A percentile compares a stretch with the other conserved stretches of the same genome.
phyloP scores from a whole-genome alignment of 805 yeast species.

The Saccharomyces kudriavzevii region DNA sequence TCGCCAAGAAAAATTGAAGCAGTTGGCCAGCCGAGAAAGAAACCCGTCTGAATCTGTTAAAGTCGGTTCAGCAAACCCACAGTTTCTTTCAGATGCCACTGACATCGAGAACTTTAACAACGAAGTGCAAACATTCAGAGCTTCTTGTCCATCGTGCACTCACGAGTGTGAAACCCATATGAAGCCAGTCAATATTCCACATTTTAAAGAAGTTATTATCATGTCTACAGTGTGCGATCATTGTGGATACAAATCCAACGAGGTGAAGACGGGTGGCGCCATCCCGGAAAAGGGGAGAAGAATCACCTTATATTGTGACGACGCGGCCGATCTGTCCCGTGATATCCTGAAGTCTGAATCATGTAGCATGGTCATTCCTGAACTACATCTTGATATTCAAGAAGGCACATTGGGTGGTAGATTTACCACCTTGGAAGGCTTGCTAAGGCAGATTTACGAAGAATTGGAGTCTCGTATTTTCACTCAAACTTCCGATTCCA shows the following conservation, averaged over 20 bases:
- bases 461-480: slow-evolving; percentile 82
- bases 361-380: slow-evolving; percentile 80
- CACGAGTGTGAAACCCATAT: slow-evolving; percentile 82
- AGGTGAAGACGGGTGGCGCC: slow-evolving; percentile 97
- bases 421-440: slow-evolving; percentile 94
- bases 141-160: slow-evolving; percentile 83
- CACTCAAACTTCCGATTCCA: slow-evolving; percentile 80
- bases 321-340: slow-evolving; percentile 79
- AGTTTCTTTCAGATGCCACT: slow-evolving; percentile 60
- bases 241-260: slow-evolving; percentile 95
- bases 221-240: slow-evolving; percentile 90
- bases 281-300: slow-evolving; percentile 79
- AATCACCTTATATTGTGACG: slow-evolving; percentile 67
- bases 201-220: slow-evolving; percentile 91
- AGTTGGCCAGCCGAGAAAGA: slow-evolving; percentile 32
- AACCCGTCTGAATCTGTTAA: slow-evolving; percentile 19
- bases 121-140: slow-evolving; percentile 88
- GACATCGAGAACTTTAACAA: slow-evolving; percentile 79
- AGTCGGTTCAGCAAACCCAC: slow-evolving; percentile 20
- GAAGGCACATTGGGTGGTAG: slow-evolving; percentile 98
- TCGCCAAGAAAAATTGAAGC: slow-evolving; percentile 28
- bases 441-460: slow-evolving; percentile 78
- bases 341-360: slow-evolving; percentile 93
- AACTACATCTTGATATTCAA: slow-evolving; percentile 78
- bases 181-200: slow-evolving; percentile 95